Percentiles rank a stretch among this genome's conserved stretches.
Conservation (phyloP, 2,329 filamentous ascomycete species). For the Pyrenochaeta sp. region DNA sequence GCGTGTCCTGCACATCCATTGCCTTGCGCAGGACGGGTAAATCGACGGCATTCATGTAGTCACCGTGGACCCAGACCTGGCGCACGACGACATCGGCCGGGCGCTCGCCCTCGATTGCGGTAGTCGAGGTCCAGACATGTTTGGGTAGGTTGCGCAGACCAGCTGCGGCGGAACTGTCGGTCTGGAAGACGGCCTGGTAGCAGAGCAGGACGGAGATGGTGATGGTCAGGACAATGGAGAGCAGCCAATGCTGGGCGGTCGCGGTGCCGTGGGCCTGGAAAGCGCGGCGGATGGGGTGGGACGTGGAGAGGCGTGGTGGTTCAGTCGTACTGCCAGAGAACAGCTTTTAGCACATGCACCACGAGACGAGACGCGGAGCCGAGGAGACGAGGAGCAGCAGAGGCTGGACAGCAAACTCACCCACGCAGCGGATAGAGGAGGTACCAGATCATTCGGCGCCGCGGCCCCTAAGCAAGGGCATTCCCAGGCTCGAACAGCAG, state of each 20-base stretch:
- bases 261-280: slow-evolving; percentile 75
- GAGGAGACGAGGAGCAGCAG: too few species aligned
- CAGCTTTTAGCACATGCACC: slow-evolving; percentile 20
- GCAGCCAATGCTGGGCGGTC: slow-evolving; percentile 75
- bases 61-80: slow-evolving; percentile 81
- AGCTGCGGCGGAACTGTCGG: slow-evolving; percentile 74
- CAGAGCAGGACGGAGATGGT: slow-evolving; percentile 73
- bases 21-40: slow-evolving; percentile 70
- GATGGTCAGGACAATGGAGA: slow-evolving; percentile 77
- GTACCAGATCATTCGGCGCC: slow-evolving; percentile 73
- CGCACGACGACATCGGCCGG: slow-evolving; percentile 77
- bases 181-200: slow-evolving; percentile 78
- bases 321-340: slow-evolving; percentile 71
- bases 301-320: slow-evolving; percentile 69
- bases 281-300: slow-evolving; percentile 69
- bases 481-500: slow-evolving; percentile 23
- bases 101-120: slow-evolving; percentile 64
- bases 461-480: slow-evolving; percentile 30
- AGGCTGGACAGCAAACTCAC: slow-evolving; percentile 60
- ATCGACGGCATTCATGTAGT: slow-evolving; percentile 78
- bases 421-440: slow-evolving; percentile 78
- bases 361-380: neutral
- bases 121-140: slow-evolving; percentile 82
- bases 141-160: slow-evolving; percentile 75
- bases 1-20: slow-evolving; percentile 72